Evolutionary conservation across 1,139 yeast genomes (phyloP).

Genomic region (Yamadazyma siamensis): DNA sequence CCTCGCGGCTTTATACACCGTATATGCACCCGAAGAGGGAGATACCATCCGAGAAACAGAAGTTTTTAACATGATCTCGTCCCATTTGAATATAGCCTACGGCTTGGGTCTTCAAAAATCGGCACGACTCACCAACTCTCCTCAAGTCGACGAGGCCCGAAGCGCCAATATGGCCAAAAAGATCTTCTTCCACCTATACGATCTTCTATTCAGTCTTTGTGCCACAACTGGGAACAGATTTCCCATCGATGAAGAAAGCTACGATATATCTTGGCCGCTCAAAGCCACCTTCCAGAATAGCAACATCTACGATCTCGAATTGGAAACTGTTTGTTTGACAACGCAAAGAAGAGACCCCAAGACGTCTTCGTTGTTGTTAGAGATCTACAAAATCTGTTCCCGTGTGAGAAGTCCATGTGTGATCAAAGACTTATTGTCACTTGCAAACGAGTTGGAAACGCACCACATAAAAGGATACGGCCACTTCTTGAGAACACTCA

Average conservation of each 20-base stretch:
- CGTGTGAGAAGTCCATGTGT: slow-evolving; percentile 20
- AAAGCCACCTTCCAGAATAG: slow-evolving; percentile 9
- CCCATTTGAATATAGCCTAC: slow-evolving; percentile 38
- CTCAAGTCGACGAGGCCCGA: slow-evolving; percentile 20
- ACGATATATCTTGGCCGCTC: slow-evolving; percentile 17
- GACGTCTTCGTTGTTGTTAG: slow-evolving; percentile 1
- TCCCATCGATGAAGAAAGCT: slow-evolving; percentile 10
- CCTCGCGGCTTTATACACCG: slow-evolving; percentile 34
- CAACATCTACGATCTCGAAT: slow-evolving; percentile 22
- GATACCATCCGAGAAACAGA: slow-evolving; percentile 47
- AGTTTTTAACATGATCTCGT: slow-evolving; percentile 32
- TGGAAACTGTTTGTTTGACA: slow-evolving; percentile 18
- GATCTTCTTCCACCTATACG: slow-evolving; percentile 27
- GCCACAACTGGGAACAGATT: slow-evolving; percentile 21
- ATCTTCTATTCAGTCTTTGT: slow-evolving; percentile 17
- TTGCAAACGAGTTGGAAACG: slow-evolving; percentile 19
- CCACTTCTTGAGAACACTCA: not conserved
- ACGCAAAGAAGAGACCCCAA: not conserved
- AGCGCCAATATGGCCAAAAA: slow-evolving; percentile 32
- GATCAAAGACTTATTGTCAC: slow-evolving; percentile 8
- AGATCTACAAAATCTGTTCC: slow-evolving; percentile 9
- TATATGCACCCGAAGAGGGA: slow-evolving; percentile 50
- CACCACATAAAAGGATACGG: slow-evolving; percentile 15
- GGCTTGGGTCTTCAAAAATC: slow-evolving; percentile 47
- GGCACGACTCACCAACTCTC: slow-evolving; percentile 28